A percentile compares a stretch with the other conserved stretches of the same genome.
These are phyloP conservation scores for Neoscytalidium dimidiatum DNA, from an alignment of 2,329 filamentous ascomycete species.

Conservation along the genomic window DNA sequence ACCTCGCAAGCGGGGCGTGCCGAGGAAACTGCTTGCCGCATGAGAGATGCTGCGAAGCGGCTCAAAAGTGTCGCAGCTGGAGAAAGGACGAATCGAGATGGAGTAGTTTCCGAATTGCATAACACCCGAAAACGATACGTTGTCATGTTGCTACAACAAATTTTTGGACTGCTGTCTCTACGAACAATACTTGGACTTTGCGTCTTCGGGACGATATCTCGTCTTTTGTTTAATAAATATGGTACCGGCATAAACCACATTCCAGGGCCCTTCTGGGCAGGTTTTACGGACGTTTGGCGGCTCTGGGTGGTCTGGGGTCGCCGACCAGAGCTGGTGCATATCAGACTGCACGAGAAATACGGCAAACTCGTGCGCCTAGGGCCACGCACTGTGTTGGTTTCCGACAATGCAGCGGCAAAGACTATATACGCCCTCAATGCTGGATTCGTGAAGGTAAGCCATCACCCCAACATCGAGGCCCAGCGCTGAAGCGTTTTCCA, in stretches of 20 bases:
- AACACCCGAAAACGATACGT: background rate
- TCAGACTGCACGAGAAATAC: constrained; percentile 68
- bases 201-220: background rate
- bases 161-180: background rate
- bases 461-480: too few relatives aligned
- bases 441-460: background rate
- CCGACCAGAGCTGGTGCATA: constrained; percentile 49
- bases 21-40: background rate
- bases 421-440: constrained; percentile 64
- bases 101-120: background rate
- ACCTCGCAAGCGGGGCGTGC: background rate
- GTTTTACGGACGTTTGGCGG: constrained; percentile 75
- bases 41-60: background rate
- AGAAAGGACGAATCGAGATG: background rate
- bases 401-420: constrained; percentile 42
- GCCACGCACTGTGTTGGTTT: constrained; percentile 78
- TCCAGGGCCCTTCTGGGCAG: constrained; percentile 60
- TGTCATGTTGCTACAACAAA: background rate
- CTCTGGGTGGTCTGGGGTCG: constrained; percentile 62
- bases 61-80: background rate
- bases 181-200: background rate
- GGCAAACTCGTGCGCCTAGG: constrained; percentile 77
- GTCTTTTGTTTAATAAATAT: background rate
- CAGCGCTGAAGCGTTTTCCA: background rate
- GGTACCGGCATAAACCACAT: constrained; percentile 38